Base-by-base conservation (phyloP, 805 yeast genomes). In the Saccharomycopsis schoenii region DNA sequence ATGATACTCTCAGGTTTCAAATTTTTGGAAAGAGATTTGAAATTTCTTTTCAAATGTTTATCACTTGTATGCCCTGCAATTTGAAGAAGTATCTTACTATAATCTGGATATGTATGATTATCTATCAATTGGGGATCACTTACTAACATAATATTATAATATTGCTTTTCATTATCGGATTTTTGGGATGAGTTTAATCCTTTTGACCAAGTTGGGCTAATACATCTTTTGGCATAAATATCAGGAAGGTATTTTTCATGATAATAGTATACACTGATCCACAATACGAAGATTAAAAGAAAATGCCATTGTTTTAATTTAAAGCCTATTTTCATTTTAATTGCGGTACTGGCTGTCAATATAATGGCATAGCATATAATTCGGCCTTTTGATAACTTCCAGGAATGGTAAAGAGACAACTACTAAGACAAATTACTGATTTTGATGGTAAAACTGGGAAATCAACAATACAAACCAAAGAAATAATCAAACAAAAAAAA, bases 51-150 rank as follows among this genome's bases (percentile, higher is more conserved):
- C 64, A 90, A 84, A 68, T 89, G 92, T 65, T 86, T 83, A 70
- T 94, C 99, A n/a, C 87, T 78, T 42, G 90, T 69, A 61, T 76
- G 73, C 64, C 80, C 77, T 0, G 94, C 81, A 19, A 89, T 66
- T 66, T 74, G 77, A 68, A 80, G 79, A 25, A 81, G 69, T 1
- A 76, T 21, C 51, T 73, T 64, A 21, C 85, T 82, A 66, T 90
- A 75, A 2, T 82, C 84, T 0, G 96, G 96, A 70, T 94, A 94
- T 0, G 98, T 88, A 71, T 88, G 82, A 29, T 79, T 86, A 68
- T 94, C 99, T 68, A 94, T 85, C 52, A 94, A 78, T 71, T 94
- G 99, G 0, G 99, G 99, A 70, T 94, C 99, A 0, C 97, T 98
- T 34, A 89, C 78, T 14, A 94, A 65, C 0, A 81, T 81, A 39